Base-by-base conservation (phyloP, 768 basidiomycete species). In the Fistulinella prunicolor region DNA sequence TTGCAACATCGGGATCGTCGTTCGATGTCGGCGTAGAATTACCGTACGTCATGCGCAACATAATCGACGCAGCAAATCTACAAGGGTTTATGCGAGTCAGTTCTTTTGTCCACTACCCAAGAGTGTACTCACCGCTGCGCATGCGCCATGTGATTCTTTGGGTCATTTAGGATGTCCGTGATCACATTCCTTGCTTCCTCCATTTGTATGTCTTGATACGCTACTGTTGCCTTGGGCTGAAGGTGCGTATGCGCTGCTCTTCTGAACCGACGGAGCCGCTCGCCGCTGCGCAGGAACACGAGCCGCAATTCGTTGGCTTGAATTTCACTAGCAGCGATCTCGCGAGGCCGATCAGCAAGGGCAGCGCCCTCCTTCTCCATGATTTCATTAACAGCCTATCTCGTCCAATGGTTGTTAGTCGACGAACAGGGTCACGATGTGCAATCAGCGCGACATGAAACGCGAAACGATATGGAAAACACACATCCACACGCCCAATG, bases 291-390 rank as follows among this genome's bases (percentile, higher is more conserved):
- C n/a, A 74, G 73, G n/a, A 81, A 63, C 35, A 80, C 40, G 23
- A 77, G 64, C 19, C 79, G 63, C 77, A 81, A 74, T 0, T 75
- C 79, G 2, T 75, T 75, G 0, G 74, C 77, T 0, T 81, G 62
- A 0, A 77, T 71, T 38, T 82, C 79, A 0, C 77, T 76, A 0
- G 76, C 80, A 1, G 80, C 70, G 26, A 83, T 74, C 30, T 64
- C 71, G 1, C 58, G 57, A 7, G 82, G 82, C 38, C 81, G 64
- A 54, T 82, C 80, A 0, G 67, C 74, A 10, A 77, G 64, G 0
- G 67, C 57, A 0, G 71, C 73, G 0, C 81, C 80, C 49, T 79
- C 76, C 45, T 78, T 77, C 61, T 83, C 81, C 79, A 83, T 77
- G 38, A 82, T 76, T 9, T 82, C 79, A 0, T 74, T 67, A 0